A percentile compares a stretch with the other conserved stretches of the same genome.
These are phyloP conservation scores for Erythrobasidium hasegawianum DNA, from an alignment of 1,284 basidiomycete genomes.

Conservation along the genomic window DNA sequence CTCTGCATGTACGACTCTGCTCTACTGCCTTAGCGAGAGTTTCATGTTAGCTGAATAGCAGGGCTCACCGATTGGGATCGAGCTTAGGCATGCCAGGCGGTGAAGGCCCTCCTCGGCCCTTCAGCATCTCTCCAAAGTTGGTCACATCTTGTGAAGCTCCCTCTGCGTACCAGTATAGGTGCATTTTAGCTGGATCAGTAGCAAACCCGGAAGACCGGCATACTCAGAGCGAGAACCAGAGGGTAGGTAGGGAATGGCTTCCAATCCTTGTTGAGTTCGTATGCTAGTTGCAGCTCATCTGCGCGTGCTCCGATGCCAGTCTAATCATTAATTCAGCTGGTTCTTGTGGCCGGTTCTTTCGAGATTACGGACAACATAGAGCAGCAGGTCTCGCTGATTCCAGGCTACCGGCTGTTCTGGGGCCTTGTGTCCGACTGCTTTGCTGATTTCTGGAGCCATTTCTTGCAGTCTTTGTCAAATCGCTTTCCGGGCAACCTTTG, in stretches of 20 bases:
- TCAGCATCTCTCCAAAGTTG: slow-evolving; percentile 45
- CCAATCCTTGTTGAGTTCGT: slow-evolving; percentile 47
- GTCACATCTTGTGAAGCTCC: slow-evolving; percentile 43
- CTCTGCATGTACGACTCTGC: slow-evolving; percentile 49
- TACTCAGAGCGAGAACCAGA: slow-evolving; percentile 47
- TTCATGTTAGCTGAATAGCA: no score
- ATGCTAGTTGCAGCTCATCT: slow-evolving; percentile 48
- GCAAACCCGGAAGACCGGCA: slow-evolving; percentile 6
- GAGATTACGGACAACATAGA: slow-evolving; percentile 43
- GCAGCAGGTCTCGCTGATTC: slow-evolving; percentile 49
- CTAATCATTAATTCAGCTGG: slow-evolving; percentile 7
- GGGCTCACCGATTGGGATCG: slow-evolving; percentile 46
- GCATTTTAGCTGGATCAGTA: background rate
- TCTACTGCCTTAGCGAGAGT: background rate
- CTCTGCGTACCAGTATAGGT: slow-evolving; percentile 33
- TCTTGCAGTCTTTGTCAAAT: background rate
- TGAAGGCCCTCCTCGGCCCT: slow-evolving; percentile 34
- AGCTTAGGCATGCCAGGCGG: slow-evolving; percentile 43
- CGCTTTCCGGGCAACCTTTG: background rate
- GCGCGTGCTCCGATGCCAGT: slow-evolving; percentile 45
- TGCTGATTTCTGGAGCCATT: slow-evolving; percentile 43
- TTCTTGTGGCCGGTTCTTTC: background rate
- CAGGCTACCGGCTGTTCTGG: slow-evolving; percentile 46
- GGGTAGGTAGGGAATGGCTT: slow-evolving; percentile 50
- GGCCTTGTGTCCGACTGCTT: slow-evolving; percentile 46